Percentiles rank a stretch among this genome's conserved stretches.
phyloP scores from a whole-genome alignment of 805 yeast species.

The Ogataea parapolymorpha region DNA sequence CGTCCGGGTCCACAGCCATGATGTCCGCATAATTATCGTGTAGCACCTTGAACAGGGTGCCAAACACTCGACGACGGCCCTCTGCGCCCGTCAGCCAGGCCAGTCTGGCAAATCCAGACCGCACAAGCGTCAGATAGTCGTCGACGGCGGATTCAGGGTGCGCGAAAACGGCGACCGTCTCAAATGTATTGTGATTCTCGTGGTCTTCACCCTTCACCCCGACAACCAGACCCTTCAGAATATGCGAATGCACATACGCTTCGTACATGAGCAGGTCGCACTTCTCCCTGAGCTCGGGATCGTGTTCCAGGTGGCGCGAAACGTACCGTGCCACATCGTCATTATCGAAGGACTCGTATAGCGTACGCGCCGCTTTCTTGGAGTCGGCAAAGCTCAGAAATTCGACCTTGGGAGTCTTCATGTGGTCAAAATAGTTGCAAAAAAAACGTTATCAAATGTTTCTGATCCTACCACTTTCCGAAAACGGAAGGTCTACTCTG shows the following conservation, averaged over 20 bases:
- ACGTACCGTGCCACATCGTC: slow-evolving; percentile 33
- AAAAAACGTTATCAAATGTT: slow-evolving; percentile 1
- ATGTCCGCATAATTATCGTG: slow-evolving; percentile 47
- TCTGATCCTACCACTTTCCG: slow-evolving; percentile 12
- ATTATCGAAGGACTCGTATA: slow-evolving; percentile 33
- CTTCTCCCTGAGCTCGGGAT: slow-evolving; percentile 30
- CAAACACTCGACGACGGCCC: slow-evolving; percentile 48
- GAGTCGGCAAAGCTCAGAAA: slow-evolving; percentile 28
- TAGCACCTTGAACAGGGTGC: slow-evolving; percentile 48
- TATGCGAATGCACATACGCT: slow-evolving; percentile 49
- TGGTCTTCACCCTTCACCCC: slow-evolving; percentile 45
- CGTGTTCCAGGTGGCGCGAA: slow-evolving; percentile 32
- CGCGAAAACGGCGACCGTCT: slow-evolving; percentile 55
- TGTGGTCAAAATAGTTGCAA: neutral
- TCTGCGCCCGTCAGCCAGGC: slow-evolving; percentile 47
- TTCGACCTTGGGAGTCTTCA: slow-evolving; percentile 26
- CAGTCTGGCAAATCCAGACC: slow-evolving; percentile 50
- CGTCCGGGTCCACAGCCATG: slow-evolving; percentile 36
- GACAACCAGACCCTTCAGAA: slow-evolving; percentile 46
- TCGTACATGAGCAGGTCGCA: slow-evolving; percentile 45
- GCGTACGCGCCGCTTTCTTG: slow-evolving; percentile 34
- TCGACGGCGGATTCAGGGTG: slow-evolving; percentile 46
- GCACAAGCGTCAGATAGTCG: slow-evolving; percentile 44
- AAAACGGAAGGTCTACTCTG: slow-evolving; percentile 11
- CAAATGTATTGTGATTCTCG: slow-evolving; percentile 36